Conservation (phyloP, 805 yeast genomes). For the Ogataea philodendri region DNA sequence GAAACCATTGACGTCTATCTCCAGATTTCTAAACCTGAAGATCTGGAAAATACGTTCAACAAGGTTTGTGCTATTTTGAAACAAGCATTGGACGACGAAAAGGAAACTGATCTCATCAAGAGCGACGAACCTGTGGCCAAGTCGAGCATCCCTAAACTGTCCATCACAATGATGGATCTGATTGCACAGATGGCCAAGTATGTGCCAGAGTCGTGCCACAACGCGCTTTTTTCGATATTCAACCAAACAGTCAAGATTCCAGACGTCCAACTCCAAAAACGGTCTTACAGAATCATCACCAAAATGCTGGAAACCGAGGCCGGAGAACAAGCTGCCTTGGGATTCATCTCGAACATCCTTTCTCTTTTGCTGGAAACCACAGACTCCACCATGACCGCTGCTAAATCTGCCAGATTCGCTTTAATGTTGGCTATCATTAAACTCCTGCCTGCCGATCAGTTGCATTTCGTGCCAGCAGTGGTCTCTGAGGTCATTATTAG, state of each 20-base stretch:
- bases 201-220: slow-evolving; percentile 67
- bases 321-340: slow-evolving; percentile 54
- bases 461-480: slow-evolving; percentile 76
- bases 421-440: slow-evolving; percentile 63
- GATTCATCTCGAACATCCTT: slow-evolving; percentile 58
- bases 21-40: slow-evolving; percentile 63
- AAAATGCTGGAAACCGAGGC: slow-evolving; percentile 65
- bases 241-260: slow-evolving; percentile 57
- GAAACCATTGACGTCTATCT: slow-evolving; percentile 85
- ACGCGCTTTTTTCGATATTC: slow-evolving; percentile 76
- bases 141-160: slow-evolving; percentile 47
- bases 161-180: slow-evolving; percentile 88
- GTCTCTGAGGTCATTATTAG: slow-evolving; percentile 86
- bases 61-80: slow-evolving; percentile 81
- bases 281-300: slow-evolving; percentile 78
- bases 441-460: slow-evolving; percentile 58
- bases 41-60: slow-evolving; percentile 72
- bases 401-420: slow-evolving; percentile 75
- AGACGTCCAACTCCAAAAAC: slow-evolving; percentile 77
- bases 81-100: slow-evolving; percentile 65
- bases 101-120: slow-evolving; percentile 34
- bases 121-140: slow-evolving; percentile 33
- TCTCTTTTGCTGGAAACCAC: slow-evolving; percentile 56
- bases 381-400: slow-evolving; percentile 60
- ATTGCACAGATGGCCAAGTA: slow-evolving; percentile 84